A percentile compares a stretch with the other conserved stretches of the same genome.
Conservation (phyloP, 2,329 filamentous ascomycete genomes). For the Talaromyces funiculosus region DNA sequence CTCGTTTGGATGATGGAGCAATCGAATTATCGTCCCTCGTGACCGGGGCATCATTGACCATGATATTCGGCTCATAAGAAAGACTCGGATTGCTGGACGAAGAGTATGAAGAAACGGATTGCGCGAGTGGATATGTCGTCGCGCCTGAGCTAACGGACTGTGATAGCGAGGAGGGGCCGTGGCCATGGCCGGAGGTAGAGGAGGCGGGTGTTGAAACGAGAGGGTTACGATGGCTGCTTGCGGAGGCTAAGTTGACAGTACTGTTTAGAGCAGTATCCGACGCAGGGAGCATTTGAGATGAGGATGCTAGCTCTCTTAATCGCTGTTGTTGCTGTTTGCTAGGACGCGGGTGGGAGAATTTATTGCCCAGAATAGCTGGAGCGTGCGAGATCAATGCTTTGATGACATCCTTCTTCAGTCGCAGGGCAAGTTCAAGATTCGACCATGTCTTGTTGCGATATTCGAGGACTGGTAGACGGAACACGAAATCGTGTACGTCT, state of each 20-base stretch:
- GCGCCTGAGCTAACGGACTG: conserved; percentile 30
- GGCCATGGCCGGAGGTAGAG: not conserved
- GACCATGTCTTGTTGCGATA: conserved; percentile 99
- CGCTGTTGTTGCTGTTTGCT: conserved; percentile 71
- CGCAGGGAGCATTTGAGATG: conserved; percentile 53
- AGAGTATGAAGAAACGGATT: conserved; percentile 32
- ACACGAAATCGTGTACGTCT: conserved; percentile 96
- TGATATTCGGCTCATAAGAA: conserved; percentile 19
- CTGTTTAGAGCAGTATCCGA: conserved; percentile 23
- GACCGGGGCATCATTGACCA: conserved; percentile 29
- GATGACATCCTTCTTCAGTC: conserved; percentile 90
- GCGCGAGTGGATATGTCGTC: conserved; percentile 31
- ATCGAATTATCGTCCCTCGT: conserved; percentile 18
- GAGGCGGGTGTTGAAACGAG: conserved; percentile 15
- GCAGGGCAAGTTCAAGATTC: conserved; percentile 86
- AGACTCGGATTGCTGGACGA: conserved; percentile 27
- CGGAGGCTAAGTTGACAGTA: conserved; percentile 16
- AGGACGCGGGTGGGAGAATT: conserved; percentile 83
- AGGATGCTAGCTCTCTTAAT: conserved; percentile 77
- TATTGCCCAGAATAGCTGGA: conserved; percentile 95
- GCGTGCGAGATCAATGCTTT: conserved; percentile 91
- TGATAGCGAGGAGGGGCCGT: conserved; percentile 22
- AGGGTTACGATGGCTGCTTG: conserved; percentile 29
- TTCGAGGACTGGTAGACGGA: conserved; percentile 87
- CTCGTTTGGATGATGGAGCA: conserved; percentile 20